Evolutionary conservation across 2,329 filamentous ascomycete species (phyloP), one percentile per base, ranked within the genome.

Genomic region (Cladophialophora bantiana): DNA sequence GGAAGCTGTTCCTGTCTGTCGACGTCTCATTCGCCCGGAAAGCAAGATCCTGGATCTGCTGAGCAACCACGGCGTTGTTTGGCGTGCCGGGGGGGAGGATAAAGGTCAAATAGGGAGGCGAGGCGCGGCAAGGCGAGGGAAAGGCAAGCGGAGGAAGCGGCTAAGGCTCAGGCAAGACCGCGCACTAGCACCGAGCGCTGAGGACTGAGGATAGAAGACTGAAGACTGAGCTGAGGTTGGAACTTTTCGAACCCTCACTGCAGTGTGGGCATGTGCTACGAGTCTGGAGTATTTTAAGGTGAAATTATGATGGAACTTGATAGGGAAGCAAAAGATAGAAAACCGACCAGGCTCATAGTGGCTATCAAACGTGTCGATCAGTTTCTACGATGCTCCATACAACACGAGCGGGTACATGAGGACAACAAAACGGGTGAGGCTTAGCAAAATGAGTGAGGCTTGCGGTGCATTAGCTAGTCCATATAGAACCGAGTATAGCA

Each of bases 21-120:
- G 38, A 32, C 9, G 52, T 50, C 38, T 65, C 52, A 65, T 65
- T 61, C 38, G 63, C 61, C 34, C 50, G 62, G 42, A 57, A 26
- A 32, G 38, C 20, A 20, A 54, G 42, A 42, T 45, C 36, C 13
- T 40, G 38, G 54, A 50, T 42, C 55, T 65, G 63, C 63, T 65
- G 63, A 65, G 63, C 57, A 65, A 65, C 57, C 63, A 56, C 15
- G 34, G 31, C 56, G 45, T 58, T 54, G 31, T 54, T 7, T 13
- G 34, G 31, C 55, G 31, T 52, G 31, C 45, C 36, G 26, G 38
- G 48, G 26, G 40, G 52, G 42, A 20, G 36, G 18, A 50, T 20
- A 50, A 50, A 50, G 26, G 38, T 54, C 50, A 52, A 45, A 52
- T 58, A 42, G 48, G 56, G 56, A 65, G 56, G 48, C 52, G 10